Evolutionary conservation across 2,329 filamentous ascomycete species (phyloP).

Genomic region (Neurospora sp.): DNA sequence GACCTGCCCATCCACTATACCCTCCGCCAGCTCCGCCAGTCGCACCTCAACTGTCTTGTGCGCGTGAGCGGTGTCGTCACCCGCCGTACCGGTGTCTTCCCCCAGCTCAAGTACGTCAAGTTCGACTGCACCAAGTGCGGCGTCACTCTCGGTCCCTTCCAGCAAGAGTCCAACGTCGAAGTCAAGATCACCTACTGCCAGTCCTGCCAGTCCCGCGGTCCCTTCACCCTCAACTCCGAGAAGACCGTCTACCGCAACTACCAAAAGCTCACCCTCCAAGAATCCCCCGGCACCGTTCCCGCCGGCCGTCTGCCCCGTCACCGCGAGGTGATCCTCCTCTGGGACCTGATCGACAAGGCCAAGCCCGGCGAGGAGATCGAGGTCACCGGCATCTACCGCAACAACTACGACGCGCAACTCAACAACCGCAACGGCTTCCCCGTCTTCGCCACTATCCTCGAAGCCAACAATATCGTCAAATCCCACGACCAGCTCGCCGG

Average conservation of each 20-base stretch:
- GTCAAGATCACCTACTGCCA: slow-evolving; percentile 96
- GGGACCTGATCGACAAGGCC: slow-evolving; percentile 92
- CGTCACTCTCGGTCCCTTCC: slow-evolving; percentile 85
- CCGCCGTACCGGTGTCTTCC: slow-evolving; percentile 87
- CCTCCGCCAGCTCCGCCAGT: slow-evolving; percentile 86
- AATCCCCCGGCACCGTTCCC: slow-evolving; percentile 93
- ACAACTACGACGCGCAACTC: slow-evolving; percentile 94
- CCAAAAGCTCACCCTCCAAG: slow-evolving; percentile 93
- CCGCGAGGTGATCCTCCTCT: slow-evolving; percentile 88
- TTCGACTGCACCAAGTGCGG: slow-evolving; percentile 95
- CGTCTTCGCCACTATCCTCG: slow-evolving; percentile 93
- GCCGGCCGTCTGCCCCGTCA: slow-evolving; percentile 89
- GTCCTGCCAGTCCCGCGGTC: slow-evolving; percentile 88
- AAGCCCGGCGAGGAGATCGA: slow-evolving; percentile 98
- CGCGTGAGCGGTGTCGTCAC: slow-evolving; percentile 94
- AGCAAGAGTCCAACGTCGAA: slow-evolving; percentile 92
- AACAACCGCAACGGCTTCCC: slow-evolving; percentile 99
- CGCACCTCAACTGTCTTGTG: slow-evolving; percentile 90
- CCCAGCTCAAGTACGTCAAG: slow-evolving; percentile 96
- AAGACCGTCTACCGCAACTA: slow-evolving; percentile 99
- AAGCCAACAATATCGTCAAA: slow-evolving; percentile 96
- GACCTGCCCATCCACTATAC: slow-evolving; percentile 94
- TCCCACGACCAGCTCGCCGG: slow-evolving; percentile 95
- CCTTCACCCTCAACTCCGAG: slow-evolving; percentile 91
- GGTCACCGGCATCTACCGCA: slow-evolving; percentile 91